Base-by-base conservation (phyloP, 2,329 filamentous ascomycete genomes). In the Pseudopithomyces chartarum region DNA sequence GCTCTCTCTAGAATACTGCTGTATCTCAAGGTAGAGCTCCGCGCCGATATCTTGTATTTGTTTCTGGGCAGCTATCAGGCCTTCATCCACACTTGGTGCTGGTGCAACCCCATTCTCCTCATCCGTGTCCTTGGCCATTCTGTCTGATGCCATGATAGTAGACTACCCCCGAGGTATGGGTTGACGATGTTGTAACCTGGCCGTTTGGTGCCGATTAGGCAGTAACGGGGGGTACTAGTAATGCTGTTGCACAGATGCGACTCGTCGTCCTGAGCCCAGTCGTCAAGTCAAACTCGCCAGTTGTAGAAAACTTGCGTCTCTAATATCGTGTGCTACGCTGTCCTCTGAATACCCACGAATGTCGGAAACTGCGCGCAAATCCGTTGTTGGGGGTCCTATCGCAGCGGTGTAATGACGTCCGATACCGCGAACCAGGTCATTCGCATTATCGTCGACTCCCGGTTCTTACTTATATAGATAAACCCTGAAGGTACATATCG, bases 21-120 rank as follows among this genome's bases (percentile, higher is more conserved):
- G 73, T 3, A 76, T 76, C 64, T 81, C 79, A 8, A 77, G 70
- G 54, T 78, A 81, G n/a, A 81, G 65, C 20, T 79, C 73, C 5
- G 77, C 79, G 23, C 74, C 79, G 33, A 81, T 81, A 61, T 81
- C 79, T 40, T 65, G 70, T 69, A 75, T 75, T 54, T 74, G 67
- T 63, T 74, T 73, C 48, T 71, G 65, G 15, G 65, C 66, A 13
- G 60, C 66, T 4, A 69, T 34, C 44, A 71, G 61, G 1, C 63
- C 71, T 58, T 73, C 66, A 40, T 71, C 61, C 6, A 73, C 43
- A 46, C 69, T 72, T 3, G 66, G 55, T n/a, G 64, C 58, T 17
- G 67, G 62, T 32, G 62, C 61, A 23, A 71, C 65, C 8, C 61
- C 60, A 29, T 57, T 33, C 38, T 66, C 55, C 52, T 71, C 70